Base-by-base conservation (phyloP, 306 rosid species). In the Astragalus membranaceus region DNA sequence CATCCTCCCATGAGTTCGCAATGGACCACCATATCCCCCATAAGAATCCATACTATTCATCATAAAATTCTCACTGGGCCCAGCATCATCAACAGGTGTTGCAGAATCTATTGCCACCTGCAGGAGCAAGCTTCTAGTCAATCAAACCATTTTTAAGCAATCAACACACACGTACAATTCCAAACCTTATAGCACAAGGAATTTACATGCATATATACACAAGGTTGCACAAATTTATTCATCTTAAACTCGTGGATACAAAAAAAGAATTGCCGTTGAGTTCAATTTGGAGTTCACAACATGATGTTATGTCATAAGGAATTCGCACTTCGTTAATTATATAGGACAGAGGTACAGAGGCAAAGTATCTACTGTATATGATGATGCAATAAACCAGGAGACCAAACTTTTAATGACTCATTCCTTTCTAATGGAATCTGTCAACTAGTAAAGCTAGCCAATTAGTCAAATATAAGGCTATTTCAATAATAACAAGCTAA, bases 1-100 rank as follows among this genome's bases (percentile, higher is more conserved):
- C 97, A 95, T 95, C 87, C 97, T 85, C 74, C 97, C 97, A 71
- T 94, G 91, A 48, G 85, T 77, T 61, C 97, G 96, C 82, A 94
- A 62, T 26, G 99, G 97, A 73, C 99, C 99, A 15, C 90, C 92
- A 59, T 84, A 94, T 39, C 99, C 89, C 35, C 86, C 92, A 67
- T 81, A 91, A 59, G 99, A 35, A 49, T 87, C 92, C 44, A 84
- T 66, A 64, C 76, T 70, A 29, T 63, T 83, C 96, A 88, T 73
- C 85, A 86, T 82, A 76, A 79, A 86, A 83, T 67, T 83, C 54
- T 81, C 91, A 78, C 92, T 85, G 10, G 92, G 78, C 58, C 95
- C 92, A 54, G 89, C 88, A 59, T 89, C 97, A 67, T 95, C 99
- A 65, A 85, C 83, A 42, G 99, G 97, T 16, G 99, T 82, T 59